phyloP scores from a whole-genome alignment of 2,329 filamentous ascomycete genomes.

The Venturiaceae sp. region DNA sequence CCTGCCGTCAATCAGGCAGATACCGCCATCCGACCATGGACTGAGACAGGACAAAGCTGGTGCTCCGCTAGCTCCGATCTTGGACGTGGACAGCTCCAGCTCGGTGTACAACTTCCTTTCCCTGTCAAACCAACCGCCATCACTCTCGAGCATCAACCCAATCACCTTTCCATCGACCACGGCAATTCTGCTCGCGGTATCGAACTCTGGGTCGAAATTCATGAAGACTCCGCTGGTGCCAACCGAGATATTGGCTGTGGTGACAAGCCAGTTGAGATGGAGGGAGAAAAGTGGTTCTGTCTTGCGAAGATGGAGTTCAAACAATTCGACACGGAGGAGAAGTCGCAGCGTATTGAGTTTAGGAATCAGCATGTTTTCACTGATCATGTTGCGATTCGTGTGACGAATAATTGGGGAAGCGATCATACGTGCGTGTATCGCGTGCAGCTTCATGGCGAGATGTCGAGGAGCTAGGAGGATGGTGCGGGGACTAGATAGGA shows the following conservation, averaged over 20 bases:
- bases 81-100: slow-evolving; percentile 47
- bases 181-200: slow-evolving; percentile 29
- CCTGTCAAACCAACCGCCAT: slow-evolving; percentile 28
- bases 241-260: not conserved
- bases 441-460: slow-evolving; percentile 29
- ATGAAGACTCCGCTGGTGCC: not conserved
- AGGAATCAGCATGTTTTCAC: not conserved
- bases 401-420: slow-evolving; percentile 32
- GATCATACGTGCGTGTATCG: slow-evolving; percentile 37
- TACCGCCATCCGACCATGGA: slow-evolving; percentile 59
- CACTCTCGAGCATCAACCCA: slow-evolving; percentile 37
- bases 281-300: not conserved
- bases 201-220: slow-evolving; percentile 34
- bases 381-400: slow-evolving; percentile 22
- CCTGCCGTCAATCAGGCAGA: slow-evolving; percentile 26
- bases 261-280: not conserved
- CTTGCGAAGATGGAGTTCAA: not conserved
- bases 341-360: not conserved
- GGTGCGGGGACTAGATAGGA: not conserved
- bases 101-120: slow-evolving; percentile 45
- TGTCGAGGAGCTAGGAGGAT: not conserved
- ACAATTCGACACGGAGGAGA: not conserved
- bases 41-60: slow-evolving; percentile 80
- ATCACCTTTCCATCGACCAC: slow-evolving; percentile 27
- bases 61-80: slow-evolving; percentile 49